These are phyloP conservation scores for Penicillium canescens DNA, from an alignment of 495 filamentous ascomycete species.

Conservation along the genomic window DNA sequence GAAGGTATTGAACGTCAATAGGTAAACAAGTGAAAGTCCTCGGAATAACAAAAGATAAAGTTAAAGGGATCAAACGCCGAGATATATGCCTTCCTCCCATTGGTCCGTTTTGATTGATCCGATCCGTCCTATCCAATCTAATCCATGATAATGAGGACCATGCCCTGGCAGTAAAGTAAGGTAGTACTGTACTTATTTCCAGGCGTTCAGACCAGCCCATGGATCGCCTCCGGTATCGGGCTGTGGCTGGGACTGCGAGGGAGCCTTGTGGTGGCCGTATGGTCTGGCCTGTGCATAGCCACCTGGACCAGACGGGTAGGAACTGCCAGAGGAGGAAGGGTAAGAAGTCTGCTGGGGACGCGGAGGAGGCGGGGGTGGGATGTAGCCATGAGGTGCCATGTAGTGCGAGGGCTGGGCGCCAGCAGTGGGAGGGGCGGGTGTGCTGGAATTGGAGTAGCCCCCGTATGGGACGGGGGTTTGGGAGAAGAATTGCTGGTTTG, in stretches of 20 bases:
- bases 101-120: background rate
- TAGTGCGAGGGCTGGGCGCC: conserved; percentile 30
- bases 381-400: conserved; percentile 73
- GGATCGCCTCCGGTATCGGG: conserved; percentile 58
- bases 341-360: conserved; percentile 78
- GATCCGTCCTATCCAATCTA: background rate
- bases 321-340: conserved; percentile 45
- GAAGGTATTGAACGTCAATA: background rate
- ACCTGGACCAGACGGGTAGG: conserved; percentile 59
- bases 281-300: conserved; percentile 55
- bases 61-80: conserved; percentile 4
- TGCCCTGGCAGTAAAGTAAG: no score
- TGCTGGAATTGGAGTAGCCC: conserved; percentile 35
- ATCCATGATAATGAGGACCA: background rate
- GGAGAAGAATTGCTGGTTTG: conserved; percentile 45
- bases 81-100: conserved; percentile 2
- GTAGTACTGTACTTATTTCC: conserved; percentile 59
- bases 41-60: background rate
- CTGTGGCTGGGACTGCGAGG: conserved; percentile 47
- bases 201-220: conserved; percentile 84
- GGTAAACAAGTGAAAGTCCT: background rate
- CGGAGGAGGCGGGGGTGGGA: conserved; percentile 88
- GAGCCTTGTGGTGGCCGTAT: conserved; percentile 39
- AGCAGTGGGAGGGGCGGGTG: conserved; percentile 30
- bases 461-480: conserved; percentile 37